These are phyloP conservation scores for Microdochium nivale DNA, from an alignment of 2,329 filamentous ascomycete species.

Conservation along the genomic window DNA sequence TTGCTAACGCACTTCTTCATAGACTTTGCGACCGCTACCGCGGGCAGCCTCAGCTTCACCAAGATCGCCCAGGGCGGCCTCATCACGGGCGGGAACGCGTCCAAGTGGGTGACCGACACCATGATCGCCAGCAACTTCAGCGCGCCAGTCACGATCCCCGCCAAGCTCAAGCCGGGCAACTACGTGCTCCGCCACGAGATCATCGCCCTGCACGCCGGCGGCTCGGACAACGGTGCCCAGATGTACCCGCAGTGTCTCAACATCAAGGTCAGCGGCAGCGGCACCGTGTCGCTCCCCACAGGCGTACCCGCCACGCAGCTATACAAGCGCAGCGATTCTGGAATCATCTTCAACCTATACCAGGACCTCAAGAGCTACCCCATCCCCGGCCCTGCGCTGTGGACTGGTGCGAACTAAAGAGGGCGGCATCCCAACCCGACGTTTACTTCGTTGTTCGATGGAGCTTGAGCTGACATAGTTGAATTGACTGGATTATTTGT, in stretches of 20 bases:
- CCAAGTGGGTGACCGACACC: constrained; percentile 22
- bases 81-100: constrained; percentile 22
- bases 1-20: too few relatives aligned
- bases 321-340: constrained; percentile 11
- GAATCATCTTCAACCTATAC: constrained; percentile 14
- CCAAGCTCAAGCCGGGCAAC: constrained; percentile 31
- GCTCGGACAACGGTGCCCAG: constrained; percentile 29
- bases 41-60: constrained; percentile 56
- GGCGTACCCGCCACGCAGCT: constrained; percentile 34
- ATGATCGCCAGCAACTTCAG: constrained; percentile 36
- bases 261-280: constrained; percentile 42
- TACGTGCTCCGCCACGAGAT: constrained; percentile 41
- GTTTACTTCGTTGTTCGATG: too few relatives aligned
- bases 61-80: constrained; percentile 64
- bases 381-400: constrained; percentile 17
- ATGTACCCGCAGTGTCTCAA: constrained; percentile 46
- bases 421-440: too few relatives aligned
- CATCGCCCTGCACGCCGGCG: constrained; percentile 35
- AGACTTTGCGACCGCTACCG: neutral
- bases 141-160: constrained; percentile 35
- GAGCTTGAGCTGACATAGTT: too few relatives aligned
- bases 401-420: too few relatives aligned
- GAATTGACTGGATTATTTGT: too few relatives aligned
- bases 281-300: constrained; percentile 29
- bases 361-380: constrained; percentile 12